phyloP scores from a whole-genome alignment of 78 protist species.

The Monocercomonoides exilis region DNA sequence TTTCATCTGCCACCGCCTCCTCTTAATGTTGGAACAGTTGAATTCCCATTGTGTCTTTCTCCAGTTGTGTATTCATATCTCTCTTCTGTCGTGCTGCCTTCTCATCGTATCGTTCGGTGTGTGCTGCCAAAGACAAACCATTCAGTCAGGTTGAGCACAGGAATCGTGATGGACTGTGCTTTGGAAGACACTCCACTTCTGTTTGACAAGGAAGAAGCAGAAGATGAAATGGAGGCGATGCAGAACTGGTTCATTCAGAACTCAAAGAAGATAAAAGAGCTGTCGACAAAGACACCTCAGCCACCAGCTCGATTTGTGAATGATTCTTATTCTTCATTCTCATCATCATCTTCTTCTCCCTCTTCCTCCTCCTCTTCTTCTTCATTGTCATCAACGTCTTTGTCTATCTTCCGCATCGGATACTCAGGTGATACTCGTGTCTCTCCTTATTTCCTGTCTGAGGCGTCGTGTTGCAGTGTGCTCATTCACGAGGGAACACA shows the following conservation, averaged over 20 bases:
- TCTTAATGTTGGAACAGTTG: too few species aligned
- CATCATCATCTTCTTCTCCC: background rate
- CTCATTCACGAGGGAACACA: background rate
- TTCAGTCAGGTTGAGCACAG: background rate
- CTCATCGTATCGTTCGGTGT: background rate
- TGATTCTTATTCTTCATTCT: background rate
- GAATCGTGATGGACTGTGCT: background rate
- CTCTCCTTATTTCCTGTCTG: background rate
- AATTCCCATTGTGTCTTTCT: too few species aligned
- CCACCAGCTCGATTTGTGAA: too few species aligned
- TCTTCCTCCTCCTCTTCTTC: background rate
- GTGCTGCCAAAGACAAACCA: background rate
- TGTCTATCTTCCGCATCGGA: background rate
- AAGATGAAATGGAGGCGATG: too few species aligned
- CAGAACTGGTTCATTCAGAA: too few species aligned
- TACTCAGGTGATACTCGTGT: background rate
- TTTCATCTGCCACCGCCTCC: too few species aligned
- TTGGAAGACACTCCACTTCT: too few species aligned
- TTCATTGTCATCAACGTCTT: background rate
- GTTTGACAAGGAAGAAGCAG: too few species aligned
- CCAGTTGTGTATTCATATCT: too few species aligned
- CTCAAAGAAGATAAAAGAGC: too few species aligned
- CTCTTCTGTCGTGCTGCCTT: background rate
- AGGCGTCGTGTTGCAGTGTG: background rate
- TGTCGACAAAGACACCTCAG: too few species aligned